A percentile compares a stretch with the other conserved stretches of the same genome.
phyloP scores from a whole-genome alignment of 192 early-diverging fungal species.

The Backusella parvicylindrica region DNA sequence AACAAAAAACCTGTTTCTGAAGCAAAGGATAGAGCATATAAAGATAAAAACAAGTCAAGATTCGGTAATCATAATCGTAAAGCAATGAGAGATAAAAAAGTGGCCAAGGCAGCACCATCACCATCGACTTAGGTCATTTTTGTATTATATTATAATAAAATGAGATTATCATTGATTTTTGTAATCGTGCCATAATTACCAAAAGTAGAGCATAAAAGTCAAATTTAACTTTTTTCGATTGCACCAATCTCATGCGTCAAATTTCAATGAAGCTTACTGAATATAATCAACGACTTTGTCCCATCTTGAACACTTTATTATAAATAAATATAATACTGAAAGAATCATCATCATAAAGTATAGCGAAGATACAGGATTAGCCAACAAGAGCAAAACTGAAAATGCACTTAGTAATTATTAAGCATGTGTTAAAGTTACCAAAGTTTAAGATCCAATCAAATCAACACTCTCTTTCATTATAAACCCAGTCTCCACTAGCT shows the following conservation, averaged over 20 bases:
- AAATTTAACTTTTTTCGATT: background rate
- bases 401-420: background rate
- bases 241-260: background rate
- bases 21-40: conserved; percentile 38
- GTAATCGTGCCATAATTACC: background rate
- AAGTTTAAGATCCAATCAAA: background rate
- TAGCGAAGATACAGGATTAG: background rate
- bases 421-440: background rate
- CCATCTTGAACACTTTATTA: background rate
- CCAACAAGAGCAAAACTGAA: background rate
- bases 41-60: conserved; percentile 62
- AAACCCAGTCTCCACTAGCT: background rate
- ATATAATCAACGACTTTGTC: background rate
- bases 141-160: background rate
- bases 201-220: background rate
- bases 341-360: background rate
- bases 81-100: conserved; percentile 69
- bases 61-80: conserved; percentile 76
- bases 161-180: background rate
- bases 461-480: background rate
- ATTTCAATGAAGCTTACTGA: background rate
- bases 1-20: conserved; percentile 19
- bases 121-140: background rate
- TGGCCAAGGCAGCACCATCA: conserved; percentile 27
- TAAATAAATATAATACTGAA: background rate